Evolutionary conservation across 257 asterid species (phyloP).

Genomic region (Solanum paucissectum): DNA sequence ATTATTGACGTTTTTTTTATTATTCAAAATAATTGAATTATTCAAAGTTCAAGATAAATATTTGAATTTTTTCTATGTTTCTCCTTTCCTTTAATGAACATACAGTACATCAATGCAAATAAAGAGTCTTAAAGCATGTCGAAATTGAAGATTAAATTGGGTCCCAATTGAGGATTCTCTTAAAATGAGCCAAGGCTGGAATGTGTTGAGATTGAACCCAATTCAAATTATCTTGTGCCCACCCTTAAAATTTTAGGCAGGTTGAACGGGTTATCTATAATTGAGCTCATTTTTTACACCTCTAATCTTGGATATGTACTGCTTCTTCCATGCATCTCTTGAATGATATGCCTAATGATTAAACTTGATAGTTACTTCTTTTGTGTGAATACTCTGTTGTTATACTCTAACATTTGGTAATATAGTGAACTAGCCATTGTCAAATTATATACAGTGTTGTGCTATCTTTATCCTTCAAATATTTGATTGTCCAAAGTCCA

Average conservation of each 20-base stretch:
- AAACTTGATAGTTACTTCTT: not conserved
- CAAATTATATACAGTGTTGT: not conserved
- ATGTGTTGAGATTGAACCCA: too few species aligned
- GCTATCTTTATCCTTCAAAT: not conserved
- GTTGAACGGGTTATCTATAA: not conserved
- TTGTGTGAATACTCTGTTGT: not conserved
- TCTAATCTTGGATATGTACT: too few species aligned
- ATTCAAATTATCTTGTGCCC: too few species aligned
- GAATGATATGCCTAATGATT: not conserved
- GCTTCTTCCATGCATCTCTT: not conserved
- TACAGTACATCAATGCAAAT: too few species aligned
- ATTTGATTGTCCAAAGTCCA: not conserved
- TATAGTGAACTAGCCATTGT: not conserved
- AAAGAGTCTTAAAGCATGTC: too few species aligned
- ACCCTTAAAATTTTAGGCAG: too few species aligned
- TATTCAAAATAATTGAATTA: too few species aligned
- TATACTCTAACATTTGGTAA: not conserved
- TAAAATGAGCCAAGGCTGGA: too few species aligned
- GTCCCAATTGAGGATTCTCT: too few species aligned
- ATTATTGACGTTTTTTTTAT: not conserved
- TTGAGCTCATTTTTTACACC: not conserved
- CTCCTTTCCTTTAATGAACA: not conserved
- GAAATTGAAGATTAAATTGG: too few species aligned
- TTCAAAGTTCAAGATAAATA: not conserved
- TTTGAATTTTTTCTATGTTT: not conserved